Conservation (phyloP, 805 yeast species). For the Cyberlindnera galapagoensis region DNA sequence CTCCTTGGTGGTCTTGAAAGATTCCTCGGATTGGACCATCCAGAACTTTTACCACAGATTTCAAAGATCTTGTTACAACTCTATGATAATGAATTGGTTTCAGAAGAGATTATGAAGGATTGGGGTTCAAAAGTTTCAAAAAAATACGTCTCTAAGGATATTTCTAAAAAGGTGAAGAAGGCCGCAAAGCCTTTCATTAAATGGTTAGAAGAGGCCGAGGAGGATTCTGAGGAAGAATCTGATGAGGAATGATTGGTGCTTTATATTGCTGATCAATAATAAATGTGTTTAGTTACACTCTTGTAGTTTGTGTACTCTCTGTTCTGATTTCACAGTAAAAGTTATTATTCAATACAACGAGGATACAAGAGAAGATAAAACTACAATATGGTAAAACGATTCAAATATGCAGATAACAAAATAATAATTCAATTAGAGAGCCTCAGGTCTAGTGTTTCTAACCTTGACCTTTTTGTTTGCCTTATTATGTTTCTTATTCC, state of each 20-base stretch:
- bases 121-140: slow-evolving; percentile 93
- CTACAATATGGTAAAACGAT: no score
- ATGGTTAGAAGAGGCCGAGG: slow-evolving; percentile 94
- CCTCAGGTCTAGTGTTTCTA: no score
- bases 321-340: no score
- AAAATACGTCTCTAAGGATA: slow-evolving; percentile 88
- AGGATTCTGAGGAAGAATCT: slow-evolving; percentile 39
- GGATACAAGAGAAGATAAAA: no score
- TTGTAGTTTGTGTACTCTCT: no score
- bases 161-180: slow-evolving; percentile 87
- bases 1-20: slow-evolving; percentile 96
- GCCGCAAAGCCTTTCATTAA: slow-evolving; percentile 93
- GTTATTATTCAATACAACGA: no score
- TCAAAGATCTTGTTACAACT: slow-evolving; percentile 79
- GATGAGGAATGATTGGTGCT: slow-evolving; percentile 3
- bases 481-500: slow-evolving; percentile 58
- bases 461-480: slow-evolving; percentile 53
- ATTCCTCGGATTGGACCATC: slow-evolving; percentile 76
- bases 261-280: no score
- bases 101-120: slow-evolving; percentile 71
- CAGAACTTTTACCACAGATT: slow-evolving; percentile 59
- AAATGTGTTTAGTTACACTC: no score
- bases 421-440: no score
- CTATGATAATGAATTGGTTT: slow-evolving; percentile 76
- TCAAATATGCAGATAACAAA: no score